Evolutionary conservation across 2,329 filamentous ascomycete genomes (phyloP).

Genomic region (Microcyclosporella mali): DNA sequence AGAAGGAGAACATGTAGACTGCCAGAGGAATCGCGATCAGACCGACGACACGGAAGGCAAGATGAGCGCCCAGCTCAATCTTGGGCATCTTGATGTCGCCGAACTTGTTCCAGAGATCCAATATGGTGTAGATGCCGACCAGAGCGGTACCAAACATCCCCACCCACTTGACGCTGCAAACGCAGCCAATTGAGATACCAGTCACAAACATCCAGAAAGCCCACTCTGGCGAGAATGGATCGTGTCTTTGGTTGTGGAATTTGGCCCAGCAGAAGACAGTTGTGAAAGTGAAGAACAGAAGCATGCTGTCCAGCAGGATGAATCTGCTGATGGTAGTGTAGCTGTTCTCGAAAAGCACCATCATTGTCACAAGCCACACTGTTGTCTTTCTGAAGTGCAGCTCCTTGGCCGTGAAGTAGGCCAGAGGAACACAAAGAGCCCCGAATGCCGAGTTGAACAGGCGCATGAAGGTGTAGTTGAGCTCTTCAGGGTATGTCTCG

Average conservation of each 20-base stretch:
- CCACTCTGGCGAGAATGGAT: constrained; percentile 87
- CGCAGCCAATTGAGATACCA: constrained; percentile 91
- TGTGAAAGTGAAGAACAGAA: constrained; percentile 96
- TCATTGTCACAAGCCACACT: constrained; percentile 90
- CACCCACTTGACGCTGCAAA: constrained; percentile 98
- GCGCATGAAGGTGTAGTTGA: constrained; percentile 98
- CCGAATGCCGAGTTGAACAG: constrained; percentile 95
- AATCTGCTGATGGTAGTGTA: constrained; percentile 99
- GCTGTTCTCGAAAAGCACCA: constrained; percentile 98
- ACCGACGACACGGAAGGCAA: constrained; percentile 73
- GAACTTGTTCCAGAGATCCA: constrained; percentile 98
- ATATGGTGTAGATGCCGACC: constrained; percentile 89
- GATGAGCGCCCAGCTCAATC: constrained; percentile 66
- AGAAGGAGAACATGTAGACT: constrained; percentile 95
- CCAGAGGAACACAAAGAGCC: constrained; percentile 83
- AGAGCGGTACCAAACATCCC: constrained; percentile 92
- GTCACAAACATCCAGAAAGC: constrained; percentile 91
- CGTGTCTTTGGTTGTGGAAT: constrained; percentile 81
- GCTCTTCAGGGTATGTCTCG: constrained; percentile 84
- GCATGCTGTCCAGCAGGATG: constrained; percentile 96
- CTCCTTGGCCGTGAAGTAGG: constrained; percentile 91
- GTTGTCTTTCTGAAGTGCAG: constrained; percentile 78
- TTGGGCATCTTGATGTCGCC: constrained; percentile 87
- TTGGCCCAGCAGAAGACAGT: constrained; percentile 96
- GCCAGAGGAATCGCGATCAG: constrained; percentile 82